Evolutionary conservation across 306 rosid genomes (phyloP), one percentile per base, ranked within the genome.

Genomic region (Oemleria cerasiformis): DNA sequence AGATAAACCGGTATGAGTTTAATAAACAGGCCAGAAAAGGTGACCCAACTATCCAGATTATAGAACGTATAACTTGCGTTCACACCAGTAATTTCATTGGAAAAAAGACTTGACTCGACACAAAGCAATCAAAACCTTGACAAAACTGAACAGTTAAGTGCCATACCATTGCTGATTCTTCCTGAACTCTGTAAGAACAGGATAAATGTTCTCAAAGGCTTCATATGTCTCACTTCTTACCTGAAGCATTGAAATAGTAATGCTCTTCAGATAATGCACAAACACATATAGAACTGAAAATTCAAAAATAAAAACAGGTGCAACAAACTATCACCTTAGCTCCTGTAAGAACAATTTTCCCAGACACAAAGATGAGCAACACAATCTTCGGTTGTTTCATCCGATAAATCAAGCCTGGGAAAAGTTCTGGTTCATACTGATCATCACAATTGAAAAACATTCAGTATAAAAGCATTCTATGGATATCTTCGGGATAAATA

Each of bases 361-460:
- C 99, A 5, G 97, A 94, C 25, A 94, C 97, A 50, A 94, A 91
- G 56, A 94, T 91, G 20, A 94, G 96, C 72, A 94, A 87, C 77
- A 94, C 99, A 69, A 94, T 91, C 84, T 94, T 94, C 0, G 99
- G 97, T 73, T 91, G 96, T 85, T 91, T 94, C 99, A 94, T 94
- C 30, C 96, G 88, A 71, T 94, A 94, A 65, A 94, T 94, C 82
- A 94, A 78, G 39, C 99, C 99, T 3, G 97, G 97, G 86, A 94
- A 94, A 53, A 94, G 82, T 84, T 91, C 99, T 16, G 99, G 99
- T 81, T 94, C 99, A 79, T 95, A 95, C 99, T 89, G 79, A 54
- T 16, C 54, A 64, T 23, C 70, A 80, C 67, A 65, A 62, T 34
- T 3, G 17, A 67, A 30, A 17, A 4, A 41, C 6, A 39, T 11